Base-by-base conservation (phyloP, 495 filamentous ascomycete genomes). In the Evansstolkia leycettana region DNA sequence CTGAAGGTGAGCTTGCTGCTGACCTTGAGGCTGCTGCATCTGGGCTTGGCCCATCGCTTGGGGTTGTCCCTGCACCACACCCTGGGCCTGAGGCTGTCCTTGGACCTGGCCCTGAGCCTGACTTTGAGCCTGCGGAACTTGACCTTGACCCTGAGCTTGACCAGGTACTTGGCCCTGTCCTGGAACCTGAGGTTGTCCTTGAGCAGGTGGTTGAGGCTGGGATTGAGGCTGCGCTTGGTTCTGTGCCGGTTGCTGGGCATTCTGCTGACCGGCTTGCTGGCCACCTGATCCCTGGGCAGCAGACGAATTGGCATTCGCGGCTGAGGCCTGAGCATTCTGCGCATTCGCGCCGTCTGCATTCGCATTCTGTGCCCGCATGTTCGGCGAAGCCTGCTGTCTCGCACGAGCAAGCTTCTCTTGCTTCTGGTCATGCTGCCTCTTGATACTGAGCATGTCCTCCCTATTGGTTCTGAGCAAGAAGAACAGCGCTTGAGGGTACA, bases 361-460 rank as follows among this genome's bases (percentile, higher is more conserved):
- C 38, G 72, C 41, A 46, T 78, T 58, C 5, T 59, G 62, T 25
- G 73, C 66, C 40, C 76, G 74, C 17, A 52, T 42, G 28, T 62
- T 56, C 9, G 70, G 68, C 7, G 72, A 70, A 13, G 60, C 60
- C 45, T 62, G 55, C 29, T 60, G 57, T 30, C 64, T 63, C 28
- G 53, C 54, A 30, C 60, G 55, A 33, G 57, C 62, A 9, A 65
- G 26, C 41, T 75, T 76, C 50, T 80, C 76, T 52, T 84, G 77
- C 64, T 87, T 93, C 35, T 67, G 65, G 39, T 89, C 85, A 50
- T 87, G 78, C 31, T 68, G 73, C 54, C 89, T 95, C 70, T 90
- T 92, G 59, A 94, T 93, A 26, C 73, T 66, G 16, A 82, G 61
- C 78, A 94, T 86, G 52, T 99, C 92, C 58, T 99, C 92, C n/a